A percentile compares a stretch with the other conserved stretches of the same genome.
These are phyloP conservation scores for Medakamo hakoo DNA, from an alignment of 139 green algal species.

Conservation along the genomic window DNA sequence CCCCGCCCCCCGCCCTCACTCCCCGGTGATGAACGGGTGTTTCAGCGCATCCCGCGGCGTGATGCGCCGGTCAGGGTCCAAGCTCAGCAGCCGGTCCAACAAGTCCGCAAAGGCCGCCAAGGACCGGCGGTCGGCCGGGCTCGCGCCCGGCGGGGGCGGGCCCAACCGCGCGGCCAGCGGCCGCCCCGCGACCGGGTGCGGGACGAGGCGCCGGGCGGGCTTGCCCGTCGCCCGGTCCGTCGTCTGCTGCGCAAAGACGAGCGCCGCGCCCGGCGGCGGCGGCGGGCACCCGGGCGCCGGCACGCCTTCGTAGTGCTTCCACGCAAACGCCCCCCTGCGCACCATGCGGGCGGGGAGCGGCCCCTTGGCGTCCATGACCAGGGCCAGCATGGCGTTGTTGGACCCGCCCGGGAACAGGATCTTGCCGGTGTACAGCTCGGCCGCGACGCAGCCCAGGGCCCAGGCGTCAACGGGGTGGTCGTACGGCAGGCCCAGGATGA, in stretches of 20 bases:
- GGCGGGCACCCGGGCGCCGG: slow-evolving; percentile 49
- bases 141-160: slow-evolving; percentile 1
- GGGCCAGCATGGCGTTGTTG: slow-evolving; percentile 98
- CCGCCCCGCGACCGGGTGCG: slow-evolving; percentile 50
- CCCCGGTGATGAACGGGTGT: slow-evolving; percentile 74
- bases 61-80: slow-evolving; percentile 91
- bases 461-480: slow-evolving; percentile 91
- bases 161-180: slow-evolving; percentile 37
- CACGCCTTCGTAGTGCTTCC: slow-evolving; percentile 73
- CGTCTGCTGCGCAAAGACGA: slow-evolving; percentile 56
- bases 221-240: slow-evolving; percentile 59
- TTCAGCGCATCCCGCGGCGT: slow-evolving; percentile 63
- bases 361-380: slow-evolving; percentile 93
- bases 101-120: slow-evolving; percentile 65
- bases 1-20: too few relatives aligned
- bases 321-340: slow-evolving; percentile 39
- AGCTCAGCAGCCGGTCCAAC: slow-evolving; percentile 80
- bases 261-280: slow-evolving; percentile 55
- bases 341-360: slow-evolving; percentile 91
- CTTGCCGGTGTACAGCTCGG: slow-evolving; percentile 92
- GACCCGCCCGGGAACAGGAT: slow-evolving; percentile 86
- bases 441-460: slow-evolving; percentile 83
- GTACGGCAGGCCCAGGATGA: slow-evolving; percentile 91
- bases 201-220: slow-evolving; percentile 41
- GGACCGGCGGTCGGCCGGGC: slow-evolving; percentile 15